Evolutionary conservation across 1,284 basidiomycete species (phyloP).

Genomic region (Trichosporon sp.): DNA sequence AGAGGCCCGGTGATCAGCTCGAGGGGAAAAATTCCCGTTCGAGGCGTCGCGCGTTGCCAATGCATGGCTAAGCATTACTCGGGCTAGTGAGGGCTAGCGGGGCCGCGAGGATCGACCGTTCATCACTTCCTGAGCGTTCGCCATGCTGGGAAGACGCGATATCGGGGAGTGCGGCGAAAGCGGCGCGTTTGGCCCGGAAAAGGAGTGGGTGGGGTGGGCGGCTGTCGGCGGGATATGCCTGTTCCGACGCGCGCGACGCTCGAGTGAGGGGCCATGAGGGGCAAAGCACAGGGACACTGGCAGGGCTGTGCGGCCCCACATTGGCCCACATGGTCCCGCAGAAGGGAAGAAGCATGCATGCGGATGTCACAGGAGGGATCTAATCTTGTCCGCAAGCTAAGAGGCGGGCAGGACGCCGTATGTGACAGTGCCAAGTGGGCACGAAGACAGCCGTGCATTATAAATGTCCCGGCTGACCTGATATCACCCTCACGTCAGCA

Average conservation of each 20-base stretch:
- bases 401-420: neutral
- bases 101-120: too few relatives aligned
- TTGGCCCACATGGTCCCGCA: neutral
- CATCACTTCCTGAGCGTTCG: neutral
- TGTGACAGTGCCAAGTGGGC: neutral
- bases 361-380: neutral
- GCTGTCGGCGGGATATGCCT: too few relatives aligned
- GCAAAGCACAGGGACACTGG: neutral
- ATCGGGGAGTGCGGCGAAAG: neutral
- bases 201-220: too few relatives aligned
- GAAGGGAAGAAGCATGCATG: neutral
- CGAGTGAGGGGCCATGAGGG: slow-evolving; percentile 4
- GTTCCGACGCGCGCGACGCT: too few relatives aligned
- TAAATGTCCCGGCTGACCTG: neutral
- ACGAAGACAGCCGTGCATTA: neutral
- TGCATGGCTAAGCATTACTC: neutral
- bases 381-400: neutral
- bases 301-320: neutral
- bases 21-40: neutral
- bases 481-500: neutral
- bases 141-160: neutral
- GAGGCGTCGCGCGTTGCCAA: slow-evolving; percentile 2
- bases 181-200: neutral
- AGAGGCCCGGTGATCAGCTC: neutral
- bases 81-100: too few relatives aligned